Base-by-base conservation (phyloP, 2,329 filamentous ascomycete genomes). In the Myriosclerotinia duriaeana region DNA sequence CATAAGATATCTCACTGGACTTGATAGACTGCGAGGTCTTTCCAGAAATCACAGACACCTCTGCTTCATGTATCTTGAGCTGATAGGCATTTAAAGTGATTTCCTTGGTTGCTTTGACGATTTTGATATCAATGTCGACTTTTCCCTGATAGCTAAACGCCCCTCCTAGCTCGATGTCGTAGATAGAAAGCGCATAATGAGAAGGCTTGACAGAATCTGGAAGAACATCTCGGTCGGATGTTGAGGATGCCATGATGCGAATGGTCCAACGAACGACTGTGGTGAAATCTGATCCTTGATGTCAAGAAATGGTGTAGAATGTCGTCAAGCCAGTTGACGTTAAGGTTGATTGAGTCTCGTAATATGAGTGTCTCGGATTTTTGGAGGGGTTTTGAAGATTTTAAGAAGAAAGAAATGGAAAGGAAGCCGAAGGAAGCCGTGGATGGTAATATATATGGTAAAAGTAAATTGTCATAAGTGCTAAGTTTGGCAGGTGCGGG, bases 51-150 rank as follows among this genome's bases (percentile, higher is more conserved):
- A 85, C 78, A 56, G 81, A 80, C 66, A 94, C 79, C 76, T 89
- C 87, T 2, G 85, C 88, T 69, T 81, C 83, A 70, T 88, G 83
- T 50, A 98, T 84, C 76, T 91, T 90, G 74, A 99, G 85, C 77
- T 97, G 88, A 75, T 95, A 87, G 53, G 90, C 84, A 79, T 99
- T 99, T 78, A 98, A 81, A 53, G 91, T 86, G 69, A 99, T 87
- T 72, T 92, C 85, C 74, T 86, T 91, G 71, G 89, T 90, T 44
- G 88, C 80, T 76, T 89, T 87, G 71, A 84, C 83, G 77, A 98
- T 84, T 67, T 89, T 86, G 67, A 89, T 84, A 72, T 90, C 85
- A 77, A 99, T 96, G 71, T 87, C 89, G 70, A 97, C 91, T 26
- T 84, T 87, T 71, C 95, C 95, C 80, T 94, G 87, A 81, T 94